Percentiles rank a stretch among this genome's conserved stretches.
These are phyloP conservation scores for Triglochin maritima DNA, from an alignment of 106 monocot genomes.

Conservation along the genomic window DNA sequence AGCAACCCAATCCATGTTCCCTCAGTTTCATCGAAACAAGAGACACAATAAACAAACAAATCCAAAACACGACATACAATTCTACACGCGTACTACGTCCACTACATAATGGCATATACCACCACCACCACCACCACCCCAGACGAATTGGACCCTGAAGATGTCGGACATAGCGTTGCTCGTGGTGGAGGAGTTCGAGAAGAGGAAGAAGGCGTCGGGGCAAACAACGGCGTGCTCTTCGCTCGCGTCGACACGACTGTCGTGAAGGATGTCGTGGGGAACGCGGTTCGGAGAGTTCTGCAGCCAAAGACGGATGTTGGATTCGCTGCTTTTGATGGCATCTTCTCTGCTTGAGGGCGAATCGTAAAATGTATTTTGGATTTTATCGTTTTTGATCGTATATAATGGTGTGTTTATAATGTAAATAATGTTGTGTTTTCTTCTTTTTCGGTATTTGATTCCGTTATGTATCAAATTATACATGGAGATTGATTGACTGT, in stretches of 20 bases:
- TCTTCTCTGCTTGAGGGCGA: constrained; percentile 33
- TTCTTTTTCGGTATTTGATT: too few species aligned
- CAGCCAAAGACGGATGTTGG: constrained; percentile 16
- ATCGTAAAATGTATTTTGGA: neutral
- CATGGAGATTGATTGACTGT: too few species aligned
- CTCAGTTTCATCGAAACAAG: too few species aligned
- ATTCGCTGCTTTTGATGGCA: constrained; percentile 19
- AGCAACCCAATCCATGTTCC: too few species aligned
- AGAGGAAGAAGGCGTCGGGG: constrained; percentile 11
- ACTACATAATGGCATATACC: too few species aligned
- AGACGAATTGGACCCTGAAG: too few species aligned
- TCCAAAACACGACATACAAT: too few species aligned
- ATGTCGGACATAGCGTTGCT: constrained; percentile 40
- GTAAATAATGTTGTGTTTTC: neutral
- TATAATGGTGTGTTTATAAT: neutral
- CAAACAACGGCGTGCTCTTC: neutral
- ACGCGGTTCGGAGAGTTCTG: neutral
- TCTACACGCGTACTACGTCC: too few species aligned
- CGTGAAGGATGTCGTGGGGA: constrained; percentile 1
- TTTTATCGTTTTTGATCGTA: neutral
- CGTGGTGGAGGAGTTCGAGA: constrained; percentile 44
- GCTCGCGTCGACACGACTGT: neutral
- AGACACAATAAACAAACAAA: too few species aligned
- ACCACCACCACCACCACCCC: too few species aligned
- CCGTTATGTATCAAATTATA: too few species aligned